Conservation (phyloP, 148 eudicot genomes). For the Camellia granthamiana region DNA sequence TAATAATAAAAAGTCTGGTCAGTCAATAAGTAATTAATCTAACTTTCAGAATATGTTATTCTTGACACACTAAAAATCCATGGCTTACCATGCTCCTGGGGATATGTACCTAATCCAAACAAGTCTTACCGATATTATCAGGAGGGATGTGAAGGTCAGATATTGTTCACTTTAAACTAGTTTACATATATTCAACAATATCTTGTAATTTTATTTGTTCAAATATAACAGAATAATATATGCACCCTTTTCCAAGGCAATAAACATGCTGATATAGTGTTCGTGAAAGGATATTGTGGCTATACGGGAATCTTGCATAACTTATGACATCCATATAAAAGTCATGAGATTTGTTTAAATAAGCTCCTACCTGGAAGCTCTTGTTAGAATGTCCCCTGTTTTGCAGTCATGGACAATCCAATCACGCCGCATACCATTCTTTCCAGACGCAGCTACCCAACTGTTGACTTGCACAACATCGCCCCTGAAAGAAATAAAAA, state of each 20-base stretch:
- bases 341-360: background rate
- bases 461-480: conserved; percentile 97
- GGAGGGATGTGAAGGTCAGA: background rate
- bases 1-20: conserved; percentile 2
- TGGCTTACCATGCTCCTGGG: background rate
- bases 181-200: background rate
- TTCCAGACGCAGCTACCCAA: conserved; percentile 91
- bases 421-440: conserved; percentile 95
- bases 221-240: background rate
- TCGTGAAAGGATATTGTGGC: background rate
- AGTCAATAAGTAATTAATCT: background rate
- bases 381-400: conserved; percentile 78
- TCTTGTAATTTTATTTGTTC: background rate
- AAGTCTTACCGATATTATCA: background rate
- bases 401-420: conserved; percentile 78
- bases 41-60: background rate
- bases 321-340: background rate
- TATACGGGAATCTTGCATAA: background rate
- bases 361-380: conserved; percentile 77
- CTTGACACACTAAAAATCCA: background rate
- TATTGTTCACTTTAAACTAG: background rate
- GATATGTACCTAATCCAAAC: background rate
- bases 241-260: background rate
- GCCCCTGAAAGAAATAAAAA: conserved; percentile 51
- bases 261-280: background rate